Base-by-base conservation (phyloP, 1,284 basidiomycete genomes). In the Exobasidium rhododendri region DNA sequence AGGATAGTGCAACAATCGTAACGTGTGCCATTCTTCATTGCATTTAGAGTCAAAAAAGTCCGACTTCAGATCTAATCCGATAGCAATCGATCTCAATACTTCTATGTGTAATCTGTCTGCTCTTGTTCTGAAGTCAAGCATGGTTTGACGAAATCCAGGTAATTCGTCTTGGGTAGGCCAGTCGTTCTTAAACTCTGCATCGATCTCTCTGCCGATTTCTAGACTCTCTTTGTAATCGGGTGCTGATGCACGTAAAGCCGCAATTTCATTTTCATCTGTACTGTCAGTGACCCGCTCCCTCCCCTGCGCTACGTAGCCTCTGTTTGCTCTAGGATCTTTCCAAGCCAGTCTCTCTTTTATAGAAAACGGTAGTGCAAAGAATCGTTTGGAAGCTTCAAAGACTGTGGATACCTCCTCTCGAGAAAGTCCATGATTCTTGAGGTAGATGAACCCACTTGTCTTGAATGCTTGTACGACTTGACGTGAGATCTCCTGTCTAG, bases 251-350 rank as follows among this genome's bases (percentile, higher is more conserved):
- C 90, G 87, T 20, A 92, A 81, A 32, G 83, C 79, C 43, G 86
- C 87, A 67, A 92, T 91, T 80, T 91, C 89, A n/a, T 82, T 80
- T 4, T 85, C 59, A 24, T 59, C 59, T 29, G 83, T 82, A 46
- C 87, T 87, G 67, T 89, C 88, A 0, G 89, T 89, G 30, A 90
- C 88, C 31, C 88, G 86, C 76, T 92, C 91, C 22, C 90, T 85
- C 14, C 91, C 90, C 51, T 88, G 82, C 66, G 84, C 82, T 40
- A 92, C 89, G 76, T 91, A 92, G 35, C 90, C 90, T 56, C 91
- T 85, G 74, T 92, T 91, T 3, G 88, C 85, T 45, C 88, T 86
- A 58, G 90, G 89, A 74, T 90, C 68, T 26, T 71, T 66, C 61
- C 61, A 63, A 13, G 63, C 64, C 20, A 63, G 57, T 40, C 76